Evolutionary conservation across 2,329 filamentous ascomycete genomes (phyloP).

Genomic region (Cytospora schulzeri): DNA sequence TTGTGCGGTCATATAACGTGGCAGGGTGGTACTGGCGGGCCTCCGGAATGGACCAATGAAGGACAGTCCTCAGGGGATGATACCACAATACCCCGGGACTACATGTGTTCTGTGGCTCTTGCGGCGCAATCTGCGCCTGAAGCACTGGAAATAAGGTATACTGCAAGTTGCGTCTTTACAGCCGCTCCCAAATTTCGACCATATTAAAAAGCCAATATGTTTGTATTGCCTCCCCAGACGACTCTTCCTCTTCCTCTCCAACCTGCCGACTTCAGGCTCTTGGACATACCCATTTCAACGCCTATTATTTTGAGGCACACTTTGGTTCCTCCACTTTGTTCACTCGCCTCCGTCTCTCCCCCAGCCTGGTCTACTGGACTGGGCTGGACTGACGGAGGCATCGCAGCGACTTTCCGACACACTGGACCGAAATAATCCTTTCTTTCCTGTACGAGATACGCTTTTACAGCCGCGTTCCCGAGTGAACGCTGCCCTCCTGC

Average conservation of each 20-base stretch:
- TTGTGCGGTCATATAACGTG: background rate
- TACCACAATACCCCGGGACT: background rate
- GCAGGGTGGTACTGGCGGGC: background rate
- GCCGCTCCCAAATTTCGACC: background rate
- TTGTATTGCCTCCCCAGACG: background rate
- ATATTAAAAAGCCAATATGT: background rate
- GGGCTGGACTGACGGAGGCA: background rate
- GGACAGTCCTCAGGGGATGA: background rate
- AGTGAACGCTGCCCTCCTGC: background rate
- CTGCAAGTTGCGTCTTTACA: background rate
- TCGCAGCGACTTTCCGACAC: background rate
- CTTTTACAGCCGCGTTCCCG: background rate
- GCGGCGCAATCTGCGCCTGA: background rate
- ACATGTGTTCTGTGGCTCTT: background rate
- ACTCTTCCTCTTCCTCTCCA: background rate
- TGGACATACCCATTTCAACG: background rate
- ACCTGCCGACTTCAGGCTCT: background rate
- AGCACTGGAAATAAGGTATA: background rate
- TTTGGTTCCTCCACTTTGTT: background rate
- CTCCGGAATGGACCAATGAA: background rate
- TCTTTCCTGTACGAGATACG: background rate
- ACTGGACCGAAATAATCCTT: background rate
- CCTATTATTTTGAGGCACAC: background rate
- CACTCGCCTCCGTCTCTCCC: slow-evolving; percentile 1
- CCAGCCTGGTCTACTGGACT: background rate